Percentiles rank a stretch among this genome's conserved stretches.
Evolutionary conservation across 106 monocot species (phyloP).

Genomic region (Cymbidium sinense): DNA sequence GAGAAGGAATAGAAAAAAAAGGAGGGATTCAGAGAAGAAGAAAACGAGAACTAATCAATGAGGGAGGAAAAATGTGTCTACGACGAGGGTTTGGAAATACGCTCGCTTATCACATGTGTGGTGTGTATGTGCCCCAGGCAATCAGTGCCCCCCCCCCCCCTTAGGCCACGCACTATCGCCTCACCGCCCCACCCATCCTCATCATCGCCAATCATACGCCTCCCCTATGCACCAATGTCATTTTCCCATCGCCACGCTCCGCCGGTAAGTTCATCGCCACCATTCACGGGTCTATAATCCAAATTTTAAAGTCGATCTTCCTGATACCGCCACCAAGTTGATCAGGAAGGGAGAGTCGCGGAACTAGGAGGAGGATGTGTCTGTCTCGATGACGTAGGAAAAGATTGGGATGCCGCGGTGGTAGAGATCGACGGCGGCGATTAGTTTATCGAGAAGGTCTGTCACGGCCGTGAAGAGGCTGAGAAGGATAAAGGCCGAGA

Average conservation of each 20-base stretch:
- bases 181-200: conserved; percentile 17
- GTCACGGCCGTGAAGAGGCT: not conserved
- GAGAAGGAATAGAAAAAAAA: no score
- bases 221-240: conserved; percentile 64
- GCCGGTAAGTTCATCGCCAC: conserved; percentile 44
- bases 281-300: conserved; percentile 53
- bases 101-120: no score
- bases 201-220: conserved; percentile 45
- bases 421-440: conserved; percentile 75
- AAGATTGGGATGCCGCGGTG: conserved; percentile 36
- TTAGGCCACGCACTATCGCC: conserved; percentile 43
- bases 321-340: conserved; percentile 14
- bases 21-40: no score
- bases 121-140: no score
- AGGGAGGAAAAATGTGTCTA: no score
- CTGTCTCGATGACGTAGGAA: conserved; percentile 53
- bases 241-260: conserved; percentile 39
- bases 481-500: conserved; percentile 34
- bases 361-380: conserved; percentile 49
- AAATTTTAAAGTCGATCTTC: conserved; percentile 49
- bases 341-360: conserved; percentile 56
- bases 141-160: conserved; percentile 50
- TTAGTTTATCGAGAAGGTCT: conserved; percentile 15
- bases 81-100: no score
- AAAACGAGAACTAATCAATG: no score